A percentile compares a stretch with the other conserved stretches of the same genome.
Evolutionary conservation across 1,284 basidiomycete genomes (phyloP).

Genomic region (Anthracocystis panici-leucophaei): DNA sequence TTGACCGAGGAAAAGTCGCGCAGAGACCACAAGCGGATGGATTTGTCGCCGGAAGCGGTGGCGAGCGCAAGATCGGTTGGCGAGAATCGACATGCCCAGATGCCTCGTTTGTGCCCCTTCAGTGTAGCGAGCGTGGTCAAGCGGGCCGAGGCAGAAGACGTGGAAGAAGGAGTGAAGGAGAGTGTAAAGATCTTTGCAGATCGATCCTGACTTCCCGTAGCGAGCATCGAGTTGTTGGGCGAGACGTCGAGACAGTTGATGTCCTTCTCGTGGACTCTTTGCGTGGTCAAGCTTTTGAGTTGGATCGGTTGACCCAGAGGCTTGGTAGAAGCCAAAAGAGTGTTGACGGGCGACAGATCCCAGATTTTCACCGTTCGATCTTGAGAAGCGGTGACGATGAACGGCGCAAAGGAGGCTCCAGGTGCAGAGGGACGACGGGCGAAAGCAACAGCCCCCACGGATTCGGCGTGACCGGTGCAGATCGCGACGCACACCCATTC

Average conservation of each 20-base stretch:
- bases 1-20: constrained; percentile 72
- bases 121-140: constrained; percentile 86
- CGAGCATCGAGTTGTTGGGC: constrained; percentile 88
- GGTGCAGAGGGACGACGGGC: constrained; percentile 39
- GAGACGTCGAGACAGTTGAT: constrained; percentile 96
- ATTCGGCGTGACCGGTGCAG: constrained; percentile 94
- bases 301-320: constrained; percentile 50
- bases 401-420: constrained; percentile 42
- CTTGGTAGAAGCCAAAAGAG: constrained; percentile 13
- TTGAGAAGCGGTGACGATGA: constrained; percentile 88
- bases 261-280: constrained; percentile 96
- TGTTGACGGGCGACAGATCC: constrained; percentile 74
- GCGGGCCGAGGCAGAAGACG: constrained; percentile 54
- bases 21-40: constrained; percentile 91
- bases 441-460: constrained; percentile 88
- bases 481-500: constrained; percentile 85
- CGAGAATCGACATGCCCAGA: constrained; percentile 93
- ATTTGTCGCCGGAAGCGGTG: constrained; percentile 93
- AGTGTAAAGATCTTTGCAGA: constrained; percentile 91
- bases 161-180: constrained; percentile 72
- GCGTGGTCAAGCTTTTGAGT: constrained; percentile 85
- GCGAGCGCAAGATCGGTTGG: constrained; percentile 85
- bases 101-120: constrained; percentile 94
- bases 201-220: constrained; percentile 94
- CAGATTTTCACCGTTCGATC: constrained; percentile 99